Conservation (phyloP, 257 asterid species). For the Nicotiana paniculata region DNA sequence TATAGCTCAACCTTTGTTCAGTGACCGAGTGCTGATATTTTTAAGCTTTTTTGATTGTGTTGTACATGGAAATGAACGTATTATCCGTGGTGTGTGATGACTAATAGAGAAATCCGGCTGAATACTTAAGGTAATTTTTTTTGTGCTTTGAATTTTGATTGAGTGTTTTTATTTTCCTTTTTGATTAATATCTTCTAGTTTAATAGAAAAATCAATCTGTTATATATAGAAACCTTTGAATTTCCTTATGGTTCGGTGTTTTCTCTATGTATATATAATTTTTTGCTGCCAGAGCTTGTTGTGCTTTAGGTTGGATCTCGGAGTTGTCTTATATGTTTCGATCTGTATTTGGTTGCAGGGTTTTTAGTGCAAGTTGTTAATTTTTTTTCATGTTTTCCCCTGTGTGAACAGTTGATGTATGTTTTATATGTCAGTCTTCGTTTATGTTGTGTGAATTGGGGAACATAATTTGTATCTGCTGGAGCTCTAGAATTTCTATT, state of each 20-base stretch:
- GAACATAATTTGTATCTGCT: no score
- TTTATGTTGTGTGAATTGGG: not conserved
- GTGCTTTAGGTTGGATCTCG: slow-evolving; percentile 15
- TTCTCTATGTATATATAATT: not conserved
- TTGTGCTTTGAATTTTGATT: slow-evolving; percentile 16
- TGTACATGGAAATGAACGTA: slow-evolving; percentile 24
- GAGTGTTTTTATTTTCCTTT: slow-evolving; percentile 12
- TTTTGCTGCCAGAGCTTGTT: not conserved
- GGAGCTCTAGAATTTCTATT: not conserved
- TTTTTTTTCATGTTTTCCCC: not conserved
- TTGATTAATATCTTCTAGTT: slow-evolving; percentile 4
- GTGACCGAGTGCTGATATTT: not conserved
- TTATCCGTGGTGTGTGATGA: slow-evolving; percentile 39
- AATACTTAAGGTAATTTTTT: slow-evolving; percentile 14
- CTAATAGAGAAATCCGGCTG: slow-evolving; percentile 13
- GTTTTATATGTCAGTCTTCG: not conserved
- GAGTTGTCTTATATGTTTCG: slow-evolving; percentile 9
- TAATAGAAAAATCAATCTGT: not conserved
- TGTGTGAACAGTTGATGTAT: not conserved
- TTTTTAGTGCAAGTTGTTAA: not conserved
- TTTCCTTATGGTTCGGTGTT: not conserved
- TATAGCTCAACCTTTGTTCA: slow-evolving; percentile 18
- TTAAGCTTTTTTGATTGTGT: not conserved
- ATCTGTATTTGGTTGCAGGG: not conserved
- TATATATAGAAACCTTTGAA: not conserved